Conservation (phyloP, 2,329 filamentous ascomycete species). For the Aspergillus vadensis region DNA sequence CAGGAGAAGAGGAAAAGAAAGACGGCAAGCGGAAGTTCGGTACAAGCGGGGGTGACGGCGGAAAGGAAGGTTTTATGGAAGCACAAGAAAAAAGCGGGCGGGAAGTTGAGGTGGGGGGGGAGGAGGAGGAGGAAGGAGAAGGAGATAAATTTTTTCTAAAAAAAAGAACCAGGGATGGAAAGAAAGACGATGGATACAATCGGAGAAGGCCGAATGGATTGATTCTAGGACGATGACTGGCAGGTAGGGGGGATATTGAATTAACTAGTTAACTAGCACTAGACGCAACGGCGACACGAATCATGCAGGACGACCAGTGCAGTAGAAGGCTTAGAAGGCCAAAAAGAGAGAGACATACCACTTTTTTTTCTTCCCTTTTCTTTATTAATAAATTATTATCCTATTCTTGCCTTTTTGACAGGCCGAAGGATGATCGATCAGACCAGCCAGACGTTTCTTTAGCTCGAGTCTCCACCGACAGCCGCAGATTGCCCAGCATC, state of each 20-base stretch:
- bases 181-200: background rate
- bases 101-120: background rate
- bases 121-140: background rate
- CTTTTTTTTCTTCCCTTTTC: background rate
- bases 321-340: background rate
- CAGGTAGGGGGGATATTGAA: background rate
- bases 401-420: too few relatives aligned
- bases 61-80: background rate
- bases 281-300: background rate
- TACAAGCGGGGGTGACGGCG: background rate
- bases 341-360: background rate
- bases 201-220: background rate
- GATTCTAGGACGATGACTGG: background rate
- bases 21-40: background rate
- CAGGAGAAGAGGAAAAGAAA: background rate
- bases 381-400: background rate
- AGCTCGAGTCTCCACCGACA: background rate
- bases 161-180: too few relatives aligned
- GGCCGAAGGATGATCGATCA: too few relatives aligned
- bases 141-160: background rate
- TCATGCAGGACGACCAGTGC: background rate
- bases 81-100: background rate
- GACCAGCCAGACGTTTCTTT: background rate
- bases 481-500: background rate
- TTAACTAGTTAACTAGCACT: background rate